Evolutionary conservation across 495 filamentous ascomycete genomes (phyloP).

Genomic region (Pyronema domesticum): DNA sequence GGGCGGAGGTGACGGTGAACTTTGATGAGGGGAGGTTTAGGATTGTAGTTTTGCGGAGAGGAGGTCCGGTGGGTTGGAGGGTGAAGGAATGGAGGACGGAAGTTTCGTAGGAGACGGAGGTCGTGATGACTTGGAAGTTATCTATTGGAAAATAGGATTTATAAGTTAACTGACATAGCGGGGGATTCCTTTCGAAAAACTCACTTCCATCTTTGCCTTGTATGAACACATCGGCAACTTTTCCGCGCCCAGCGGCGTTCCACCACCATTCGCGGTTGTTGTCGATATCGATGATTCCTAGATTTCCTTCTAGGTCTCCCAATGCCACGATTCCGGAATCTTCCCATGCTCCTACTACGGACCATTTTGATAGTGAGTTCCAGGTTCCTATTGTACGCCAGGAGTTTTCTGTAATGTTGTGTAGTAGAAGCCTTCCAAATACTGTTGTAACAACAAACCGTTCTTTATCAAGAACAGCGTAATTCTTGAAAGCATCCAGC

Average conservation of each 20-base stretch:
- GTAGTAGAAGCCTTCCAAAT: constrained; percentile 43
- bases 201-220: not conserved
- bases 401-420: constrained; percentile 5
- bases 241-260: constrained; percentile 7
- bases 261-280: constrained; percentile 8
- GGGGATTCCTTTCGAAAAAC: not conserved
- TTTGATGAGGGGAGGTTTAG: not conserved
- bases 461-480: constrained; percentile 43
- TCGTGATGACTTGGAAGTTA: constrained; percentile 17
- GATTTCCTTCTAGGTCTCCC: constrained; percentile 9
- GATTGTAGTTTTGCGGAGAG: not conserved
- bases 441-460: constrained; percentile 41
- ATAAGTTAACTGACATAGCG: not conserved
- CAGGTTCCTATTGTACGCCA: constrained; percentile 10
- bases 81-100: not conserved
- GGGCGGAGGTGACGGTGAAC: constrained; percentile 29
- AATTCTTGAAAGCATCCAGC: constrained; percentile 40
- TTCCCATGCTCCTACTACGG: constrained; percentile 13
- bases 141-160: constrained; percentile 1
- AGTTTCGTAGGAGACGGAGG: constrained; percentile 4
- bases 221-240: constrained; percentile 18
- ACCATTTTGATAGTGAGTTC: constrained; percentile 9
- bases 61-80: not conserved
- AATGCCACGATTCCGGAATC: constrained; percentile 12
- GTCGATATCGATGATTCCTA: constrained; percentile 11